Conservation (phyloP, 495 filamentous ascomycete genomes). For the Rhypophila decipiens region DNA sequence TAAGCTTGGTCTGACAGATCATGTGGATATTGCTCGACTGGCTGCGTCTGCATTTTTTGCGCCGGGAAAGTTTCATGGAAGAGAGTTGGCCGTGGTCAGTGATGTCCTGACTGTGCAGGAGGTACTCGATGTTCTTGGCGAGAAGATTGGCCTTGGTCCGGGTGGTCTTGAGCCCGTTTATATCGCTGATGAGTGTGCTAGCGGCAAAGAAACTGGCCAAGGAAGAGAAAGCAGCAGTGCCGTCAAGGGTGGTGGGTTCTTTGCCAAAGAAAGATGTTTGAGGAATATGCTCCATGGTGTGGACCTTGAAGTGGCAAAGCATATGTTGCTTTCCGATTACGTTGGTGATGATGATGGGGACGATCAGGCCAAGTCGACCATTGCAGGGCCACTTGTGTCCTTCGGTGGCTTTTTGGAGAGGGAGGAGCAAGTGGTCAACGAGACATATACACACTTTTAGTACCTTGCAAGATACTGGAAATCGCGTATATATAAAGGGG, state of each 20-base stretch:
- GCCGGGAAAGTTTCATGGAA: slow-evolving; percentile 25
- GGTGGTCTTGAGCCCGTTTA: not conserved
- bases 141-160: not conserved
- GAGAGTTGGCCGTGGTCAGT: slow-evolving; percentile 30
- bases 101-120: slow-evolving; percentile 28
- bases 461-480: too few species aligned
- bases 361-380: too few species aligned
- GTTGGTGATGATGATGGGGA: too few species aligned
- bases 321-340: not conserved
- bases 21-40: slow-evolving; percentile 39
- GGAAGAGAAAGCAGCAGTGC: not conserved
- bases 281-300: not conserved
- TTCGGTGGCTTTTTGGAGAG: not conserved
- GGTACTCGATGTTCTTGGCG: slow-evolving; percentile 1
- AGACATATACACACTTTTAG: too few species aligned
- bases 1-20: slow-evolving; percentile 34
- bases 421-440: not conserved
- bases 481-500: too few species aligned
- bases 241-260: too few species aligned
- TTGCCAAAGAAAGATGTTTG: not conserved
- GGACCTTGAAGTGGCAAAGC: not conserved
- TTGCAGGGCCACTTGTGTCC: not conserved
- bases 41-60: slow-evolving; percentile 35
- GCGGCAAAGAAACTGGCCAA: too few species aligned
- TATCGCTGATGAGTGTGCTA: not conserved